Evolutionary conservation across 108 stramenopile species (phyloP).

Genomic region (Nitzschia sp.): DNA sequence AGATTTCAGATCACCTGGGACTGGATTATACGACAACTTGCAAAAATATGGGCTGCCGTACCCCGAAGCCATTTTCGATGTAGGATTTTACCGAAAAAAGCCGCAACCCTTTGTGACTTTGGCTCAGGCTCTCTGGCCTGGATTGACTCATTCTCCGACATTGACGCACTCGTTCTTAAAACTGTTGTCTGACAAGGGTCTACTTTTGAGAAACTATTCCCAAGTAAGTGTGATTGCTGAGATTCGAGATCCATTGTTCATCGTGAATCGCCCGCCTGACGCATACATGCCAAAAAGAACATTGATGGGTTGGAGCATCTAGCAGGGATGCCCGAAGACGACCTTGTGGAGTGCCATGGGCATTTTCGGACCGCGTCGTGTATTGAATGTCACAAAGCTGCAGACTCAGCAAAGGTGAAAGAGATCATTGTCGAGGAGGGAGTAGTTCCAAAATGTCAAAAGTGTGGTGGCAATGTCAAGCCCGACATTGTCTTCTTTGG

Average conservation of each 20-base stretch:
- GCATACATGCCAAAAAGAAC: slow-evolving; percentile 76
- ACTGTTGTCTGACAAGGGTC: slow-evolving; percentile 72
- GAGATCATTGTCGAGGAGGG: slow-evolving; percentile 59
- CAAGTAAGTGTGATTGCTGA: no score
- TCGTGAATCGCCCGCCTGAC: no score
- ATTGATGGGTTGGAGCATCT: slow-evolving; percentile 87
- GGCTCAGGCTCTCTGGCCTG: slow-evolving; percentile 80
- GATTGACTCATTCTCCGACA: slow-evolving; percentile 63
- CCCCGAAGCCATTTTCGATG: slow-evolving; percentile 89
- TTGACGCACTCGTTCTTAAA: slow-evolving; percentile 83
- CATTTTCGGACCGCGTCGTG: slow-evolving; percentile 74
- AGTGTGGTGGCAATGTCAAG: slow-evolving; percentile 80
- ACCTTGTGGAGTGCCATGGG: slow-evolving; percentile 90
- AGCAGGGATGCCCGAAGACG: slow-evolving; percentile 48
- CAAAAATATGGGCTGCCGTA: slow-evolving; percentile 82
- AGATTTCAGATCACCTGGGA: slow-evolving; percentile 92
- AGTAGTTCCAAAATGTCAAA: slow-evolving; percentile 52
- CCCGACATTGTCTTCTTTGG: slow-evolving; percentile 95
- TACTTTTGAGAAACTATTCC: slow-evolving; percentile 74
- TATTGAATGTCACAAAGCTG: slow-evolving; percentile 35
- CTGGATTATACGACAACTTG: slow-evolving; percentile 83
- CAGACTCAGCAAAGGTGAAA: slow-evolving; percentile 51
- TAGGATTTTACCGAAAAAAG: slow-evolving; percentile 73
- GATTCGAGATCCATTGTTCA: no score
- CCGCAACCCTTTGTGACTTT: slow-evolving; percentile 69